Conservation (phyloP, 2,329 filamentous ascomycete species). For the Monosporascus sp. region DNA sequence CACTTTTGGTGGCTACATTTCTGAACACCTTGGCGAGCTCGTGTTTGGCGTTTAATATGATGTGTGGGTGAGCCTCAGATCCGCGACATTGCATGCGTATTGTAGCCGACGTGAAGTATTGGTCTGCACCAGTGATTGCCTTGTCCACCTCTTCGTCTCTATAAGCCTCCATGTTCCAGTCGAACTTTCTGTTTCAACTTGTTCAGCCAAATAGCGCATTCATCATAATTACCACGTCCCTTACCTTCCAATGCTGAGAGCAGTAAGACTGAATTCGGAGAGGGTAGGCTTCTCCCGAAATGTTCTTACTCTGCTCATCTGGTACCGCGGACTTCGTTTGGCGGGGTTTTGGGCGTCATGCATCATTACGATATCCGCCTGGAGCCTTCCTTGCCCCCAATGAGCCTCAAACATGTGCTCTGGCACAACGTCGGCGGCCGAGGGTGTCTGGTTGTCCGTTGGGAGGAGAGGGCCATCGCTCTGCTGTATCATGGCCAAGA, state of each 20-base stretch:
- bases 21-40: conserved; percentile 18
- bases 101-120: conserved; percentile 18
- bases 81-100: conserved; percentile 13
- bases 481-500: background rate
- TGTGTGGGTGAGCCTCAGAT: conserved; percentile 21
- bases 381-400: conserved; percentile 11
- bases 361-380: conserved; percentile 8
- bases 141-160: conserved; percentile 17
- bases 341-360: background rate
- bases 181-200: conserved; percentile 20
- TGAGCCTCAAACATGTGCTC: conserved; percentile 17
- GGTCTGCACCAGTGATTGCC: conserved; percentile 14
- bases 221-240: conserved; percentile 1
- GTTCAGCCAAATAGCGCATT: background rate
- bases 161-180: conserved; percentile 33
- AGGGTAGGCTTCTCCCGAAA: conserved; percentile 4
- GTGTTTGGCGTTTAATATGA: conserved; percentile 13
- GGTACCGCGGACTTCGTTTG: conserved; percentile 1
- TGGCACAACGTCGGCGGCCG: conserved; percentile 13
- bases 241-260: conserved; percentile 29
- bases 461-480: conserved; percentile 7
- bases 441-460: conserved; percentile 9
- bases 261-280: conserved; percentile 20
- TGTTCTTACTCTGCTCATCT: conserved; percentile 7
- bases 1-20: conserved; percentile 25